These are phyloP conservation scores for Hymenoscyphus infarciens DNA, from an alignment of 2,329 filamentous ascomycete genomes.

Conservation along the genomic window DNA sequence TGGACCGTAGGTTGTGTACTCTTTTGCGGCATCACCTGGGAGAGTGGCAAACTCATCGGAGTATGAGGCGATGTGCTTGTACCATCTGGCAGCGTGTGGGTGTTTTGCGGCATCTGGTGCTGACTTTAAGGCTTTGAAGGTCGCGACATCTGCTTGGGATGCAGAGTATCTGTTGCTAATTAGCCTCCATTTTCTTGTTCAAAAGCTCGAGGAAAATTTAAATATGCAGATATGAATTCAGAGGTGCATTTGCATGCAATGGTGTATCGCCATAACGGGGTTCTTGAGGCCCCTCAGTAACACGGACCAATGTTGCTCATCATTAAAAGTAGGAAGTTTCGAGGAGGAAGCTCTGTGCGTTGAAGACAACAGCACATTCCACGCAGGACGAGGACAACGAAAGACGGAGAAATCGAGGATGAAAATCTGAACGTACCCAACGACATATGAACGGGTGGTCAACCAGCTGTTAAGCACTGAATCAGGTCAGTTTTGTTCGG, in stretches of 20 bases:
- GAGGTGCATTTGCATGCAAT: slow-evolving; percentile 74
- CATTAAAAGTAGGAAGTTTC: slow-evolving; percentile 44
- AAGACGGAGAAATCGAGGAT: slow-evolving; percentile 21
- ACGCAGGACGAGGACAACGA: slow-evolving; percentile 21
- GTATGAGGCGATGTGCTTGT: slow-evolving; percentile 95
- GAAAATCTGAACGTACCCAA: slow-evolving; percentile 59
- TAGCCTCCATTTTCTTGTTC: not conserved
- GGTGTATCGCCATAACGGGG: slow-evolving; percentile 73
- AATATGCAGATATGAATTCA: slow-evolving; percentile 46
- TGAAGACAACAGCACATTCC: slow-evolving; percentile 19
- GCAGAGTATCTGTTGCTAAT: slow-evolving; percentile 47
- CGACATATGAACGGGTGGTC: slow-evolving; percentile 74
- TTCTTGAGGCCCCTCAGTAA: slow-evolving; percentile 95
- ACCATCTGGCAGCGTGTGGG: slow-evolving; percentile 94
- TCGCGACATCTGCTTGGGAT: slow-evolving; percentile 92
- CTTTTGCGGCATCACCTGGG: slow-evolving; percentile 84
- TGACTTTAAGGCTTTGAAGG: slow-evolving; percentile 82
- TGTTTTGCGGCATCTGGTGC: slow-evolving; percentile 80
- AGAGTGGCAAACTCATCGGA: slow-evolving; percentile 90
- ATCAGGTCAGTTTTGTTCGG: slow-evolving; percentile 32
- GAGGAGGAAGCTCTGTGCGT: slow-evolving; percentile 22
- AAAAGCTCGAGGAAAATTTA: slow-evolving; percentile 10
- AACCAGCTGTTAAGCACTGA: slow-evolving; percentile 70
- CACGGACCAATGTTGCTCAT: slow-evolving; percentile 94
- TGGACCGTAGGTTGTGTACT: slow-evolving; percentile 87